These are phyloP conservation scores for Gaillardinia entomophila DNA, from an alignment of 805 yeast genomes.

Conservation along the genomic window DNA sequence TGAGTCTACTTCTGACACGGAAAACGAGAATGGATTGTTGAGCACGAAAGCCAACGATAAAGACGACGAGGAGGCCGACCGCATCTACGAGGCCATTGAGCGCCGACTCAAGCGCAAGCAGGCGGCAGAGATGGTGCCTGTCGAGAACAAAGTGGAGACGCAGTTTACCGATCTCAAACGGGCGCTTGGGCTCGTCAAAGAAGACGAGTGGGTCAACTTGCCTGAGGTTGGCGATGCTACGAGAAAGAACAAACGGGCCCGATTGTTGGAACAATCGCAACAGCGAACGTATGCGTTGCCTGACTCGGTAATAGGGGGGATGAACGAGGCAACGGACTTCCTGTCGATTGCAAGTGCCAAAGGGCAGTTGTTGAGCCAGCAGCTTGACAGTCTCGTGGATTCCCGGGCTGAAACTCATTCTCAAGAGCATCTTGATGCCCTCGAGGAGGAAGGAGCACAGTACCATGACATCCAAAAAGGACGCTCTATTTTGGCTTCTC, in stretches of 20 bases:
- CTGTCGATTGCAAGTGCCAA: conserved; percentile 57
- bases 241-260: conserved; percentile 63
- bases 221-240: conserved; percentile 93
- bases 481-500: conserved; percentile 56
- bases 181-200: conserved; percentile 50
- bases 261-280: conserved; percentile 55
- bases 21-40: conserved; percentile 29
- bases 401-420: no score
- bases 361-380: conserved; percentile 51
- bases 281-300: conserved; percentile 80
- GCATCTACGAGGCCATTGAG: conserved; percentile 64
- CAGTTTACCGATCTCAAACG: conserved; percentile 69
- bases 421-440: no score
- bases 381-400: conserved; percentile 35
- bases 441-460: conserved; percentile 13
- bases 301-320: conserved; percentile 50
- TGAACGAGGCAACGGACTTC: conserved; percentile 35
- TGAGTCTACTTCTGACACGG: conserved; percentile 23
- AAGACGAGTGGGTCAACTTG: conserved; percentile 70
- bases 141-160: conserved; percentile 30
- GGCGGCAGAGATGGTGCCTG: conserved; percentile 12
- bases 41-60: conserved; percentile 21
- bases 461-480: conserved; percentile 57
- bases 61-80: conserved; percentile 77
- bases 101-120: conserved; percentile 31